phyloP scores from a whole-genome alignment of 2,329 filamentous ascomycete species.

The Teratosphaeria pseudoeucalypti region DNA sequence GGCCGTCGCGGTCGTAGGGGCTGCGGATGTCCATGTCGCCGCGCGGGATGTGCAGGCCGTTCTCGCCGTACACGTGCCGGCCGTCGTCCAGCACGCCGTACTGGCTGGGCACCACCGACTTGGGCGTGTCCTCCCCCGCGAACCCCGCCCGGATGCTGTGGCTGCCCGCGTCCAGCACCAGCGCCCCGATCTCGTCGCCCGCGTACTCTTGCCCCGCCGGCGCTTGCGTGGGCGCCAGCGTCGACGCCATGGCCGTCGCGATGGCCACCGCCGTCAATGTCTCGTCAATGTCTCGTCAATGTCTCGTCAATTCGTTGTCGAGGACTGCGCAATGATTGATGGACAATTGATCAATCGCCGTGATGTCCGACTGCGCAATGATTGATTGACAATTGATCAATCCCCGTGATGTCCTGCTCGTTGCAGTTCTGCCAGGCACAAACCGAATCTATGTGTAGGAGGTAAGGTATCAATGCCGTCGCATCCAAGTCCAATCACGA shows the following conservation, averaged over 20 bases:
- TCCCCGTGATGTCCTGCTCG: too few species aligned
- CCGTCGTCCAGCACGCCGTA: slow-evolving; percentile 56
- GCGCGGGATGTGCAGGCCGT: slow-evolving; percentile 69
- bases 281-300: too few species aligned
- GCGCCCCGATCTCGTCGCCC: slow-evolving; percentile 85
- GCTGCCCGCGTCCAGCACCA: slow-evolving; percentile 92
- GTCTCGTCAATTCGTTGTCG: too few species aligned
- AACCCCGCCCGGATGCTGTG: slow-evolving; percentile 87
- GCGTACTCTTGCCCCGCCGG: slow-evolving; percentile 37
- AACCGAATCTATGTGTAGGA: too few species aligned
- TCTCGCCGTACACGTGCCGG: slow-evolving; percentile 71
- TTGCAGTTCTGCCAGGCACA: too few species aligned
- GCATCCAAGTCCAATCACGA: not conserved
- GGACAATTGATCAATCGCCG: too few species aligned
- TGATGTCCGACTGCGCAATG: too few species aligned
- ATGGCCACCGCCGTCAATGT: too few species aligned
- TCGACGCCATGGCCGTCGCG: slow-evolving; percentile 11
- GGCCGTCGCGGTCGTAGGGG: slow-evolving; percentile 78
- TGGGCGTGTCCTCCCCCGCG: slow-evolving; percentile 93
- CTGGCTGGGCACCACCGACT: slow-evolving; percentile 81
- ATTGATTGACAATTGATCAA: too few species aligned
- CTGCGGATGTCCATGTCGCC: slow-evolving; percentile 75
- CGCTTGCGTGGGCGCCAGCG: slow-evolving; percentile 21
- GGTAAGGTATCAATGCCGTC: not conserved
- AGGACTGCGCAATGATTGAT: too few species aligned